Conservation (phyloP, 306 rosid genomes). For the Styphnolobium japonicum region DNA sequence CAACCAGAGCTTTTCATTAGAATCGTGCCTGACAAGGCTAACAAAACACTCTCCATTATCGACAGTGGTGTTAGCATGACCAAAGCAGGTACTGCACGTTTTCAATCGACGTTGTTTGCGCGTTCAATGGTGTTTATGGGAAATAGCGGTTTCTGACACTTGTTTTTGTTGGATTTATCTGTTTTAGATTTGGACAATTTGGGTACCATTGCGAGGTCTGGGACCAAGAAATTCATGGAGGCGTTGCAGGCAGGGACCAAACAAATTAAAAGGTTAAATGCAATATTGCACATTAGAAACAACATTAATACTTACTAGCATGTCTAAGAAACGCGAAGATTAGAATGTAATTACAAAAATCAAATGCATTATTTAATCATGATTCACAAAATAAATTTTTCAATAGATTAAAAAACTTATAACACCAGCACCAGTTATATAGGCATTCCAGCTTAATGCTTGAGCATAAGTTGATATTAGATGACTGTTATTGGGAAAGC, state of each 20-base stretch:
- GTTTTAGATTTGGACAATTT: slow-evolving; percentile 53
- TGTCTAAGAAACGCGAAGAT: too few relatives aligned
- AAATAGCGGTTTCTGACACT: too few relatives aligned
- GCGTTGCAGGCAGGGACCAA: slow-evolving; percentile 61
- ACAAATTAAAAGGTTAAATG: too few relatives aligned
- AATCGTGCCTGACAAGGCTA: slow-evolving; percentile 50
- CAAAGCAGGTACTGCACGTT: slow-evolving; percentile 46
- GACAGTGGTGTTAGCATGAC: slow-evolving; percentile 64
- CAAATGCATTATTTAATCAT: too few relatives aligned
- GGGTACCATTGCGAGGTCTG: slow-evolving; percentile 63
- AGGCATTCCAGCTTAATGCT: neutral
- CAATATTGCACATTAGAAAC: too few relatives aligned
- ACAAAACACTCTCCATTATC: slow-evolving; percentile 55
- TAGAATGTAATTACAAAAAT: too few relatives aligned
- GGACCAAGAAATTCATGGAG: slow-evolving; percentile 68
- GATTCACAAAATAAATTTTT: neutral
- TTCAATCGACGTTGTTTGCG: too few relatives aligned
- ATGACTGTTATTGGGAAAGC: neutral
- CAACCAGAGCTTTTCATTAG: slow-evolving; percentile 65
- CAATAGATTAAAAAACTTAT: neutral
- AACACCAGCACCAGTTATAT: neutral
- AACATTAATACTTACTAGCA: too few relatives aligned
- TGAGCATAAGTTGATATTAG: neutral
- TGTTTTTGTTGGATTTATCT: neutral
- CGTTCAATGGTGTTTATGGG: neutral